phyloP scores from a whole-genome alignment of 768 basidiomycete species.

The Lactarius sp. region DNA sequence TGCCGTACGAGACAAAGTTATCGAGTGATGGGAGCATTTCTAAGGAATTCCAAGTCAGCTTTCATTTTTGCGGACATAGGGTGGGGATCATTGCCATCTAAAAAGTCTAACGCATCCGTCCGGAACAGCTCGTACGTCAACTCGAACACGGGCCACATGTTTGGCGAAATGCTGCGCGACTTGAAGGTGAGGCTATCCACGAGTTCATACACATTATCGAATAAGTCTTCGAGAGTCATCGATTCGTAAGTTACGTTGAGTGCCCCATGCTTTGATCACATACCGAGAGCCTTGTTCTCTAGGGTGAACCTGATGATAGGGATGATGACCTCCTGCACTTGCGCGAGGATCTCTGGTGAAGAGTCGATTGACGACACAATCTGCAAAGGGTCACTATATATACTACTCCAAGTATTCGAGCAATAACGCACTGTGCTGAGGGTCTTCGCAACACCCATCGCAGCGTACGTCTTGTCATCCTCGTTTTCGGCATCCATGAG shows the following conservation, averaged over 20 bases:
- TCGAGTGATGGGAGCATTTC: conserved; percentile 87
- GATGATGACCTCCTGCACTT: conserved; percentile 77
- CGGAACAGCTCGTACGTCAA: conserved; percentile 80
- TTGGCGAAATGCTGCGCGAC: conserved; percentile 64
- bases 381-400: conserved; percentile 35
- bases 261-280: conserved; percentile 26
- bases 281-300: conserved; percentile 72
- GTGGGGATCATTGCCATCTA: conserved; percentile 49
- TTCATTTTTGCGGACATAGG: background rate
- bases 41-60: conserved; percentile 22
- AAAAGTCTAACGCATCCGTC: conserved; percentile 76
- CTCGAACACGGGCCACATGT: conserved; percentile 87
- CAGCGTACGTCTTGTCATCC: conserved; percentile 82
- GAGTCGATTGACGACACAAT: conserved; percentile 71
- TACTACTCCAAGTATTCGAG: background rate
- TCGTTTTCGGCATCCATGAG: conserved; percentile 49
- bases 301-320: conserved; percentile 75
- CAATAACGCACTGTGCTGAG: conserved; percentile 58
- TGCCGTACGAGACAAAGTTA: conserved; percentile 84
- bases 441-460: conserved; percentile 85
- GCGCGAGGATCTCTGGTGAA: conserved; percentile 65
- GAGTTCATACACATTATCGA: conserved; percentile 83
- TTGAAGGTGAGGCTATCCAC: conserved; percentile 84
- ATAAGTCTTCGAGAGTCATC: conserved; percentile 52
- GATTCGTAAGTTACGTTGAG: conserved; percentile 1